phyloP scores from a whole-genome alignment of 2,329 filamentous ascomycete genomes.

The Xylaria sp. region DNA sequence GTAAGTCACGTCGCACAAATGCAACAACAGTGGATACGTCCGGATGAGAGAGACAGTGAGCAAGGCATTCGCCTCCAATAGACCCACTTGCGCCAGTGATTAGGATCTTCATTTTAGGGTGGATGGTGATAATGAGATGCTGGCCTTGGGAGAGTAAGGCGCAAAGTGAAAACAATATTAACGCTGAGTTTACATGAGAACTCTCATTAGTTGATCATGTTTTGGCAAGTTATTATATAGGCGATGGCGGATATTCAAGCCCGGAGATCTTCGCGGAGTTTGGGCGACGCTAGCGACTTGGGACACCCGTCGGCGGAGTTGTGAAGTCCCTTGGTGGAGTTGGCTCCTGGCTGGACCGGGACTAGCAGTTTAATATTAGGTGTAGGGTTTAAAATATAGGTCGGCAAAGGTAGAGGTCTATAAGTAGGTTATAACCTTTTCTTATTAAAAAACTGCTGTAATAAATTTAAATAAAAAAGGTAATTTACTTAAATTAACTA shows the following conservation, averaged over 20 bases:
- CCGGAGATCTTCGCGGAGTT: constrained; percentile 6
- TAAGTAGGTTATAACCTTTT: too few relatives aligned
- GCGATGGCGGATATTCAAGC: neutral
- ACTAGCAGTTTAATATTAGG: neutral
- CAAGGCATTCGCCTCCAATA: constrained; percentile 51
- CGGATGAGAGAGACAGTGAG: constrained; percentile 50
- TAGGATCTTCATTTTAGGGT: constrained; percentile 52
- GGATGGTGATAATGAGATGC: neutral
- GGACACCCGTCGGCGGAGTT: constrained; percentile 23
- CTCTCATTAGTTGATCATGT: neutral
- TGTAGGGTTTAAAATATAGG: neutral
- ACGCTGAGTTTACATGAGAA: neutral
- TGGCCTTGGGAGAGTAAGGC: neutral
- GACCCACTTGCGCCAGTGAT: constrained; percentile 51
- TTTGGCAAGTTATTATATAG: too few relatives aligned
- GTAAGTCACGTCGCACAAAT: constrained; percentile 48
- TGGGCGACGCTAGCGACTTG: neutral
- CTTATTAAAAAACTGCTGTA: too few relatives aligned
- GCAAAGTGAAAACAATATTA: neutral
- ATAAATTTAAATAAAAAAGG: too few relatives aligned
- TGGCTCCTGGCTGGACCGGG: neutral
- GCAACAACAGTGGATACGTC: constrained; percentile 48
- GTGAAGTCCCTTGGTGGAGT: constrained; percentile 17
- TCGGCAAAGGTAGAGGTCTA: too few relatives aligned
- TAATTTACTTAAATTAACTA: too few relatives aligned